phyloP scores from a whole-genome alignment of 257 asterid genomes.

The Fraxinus cuspidata region DNA sequence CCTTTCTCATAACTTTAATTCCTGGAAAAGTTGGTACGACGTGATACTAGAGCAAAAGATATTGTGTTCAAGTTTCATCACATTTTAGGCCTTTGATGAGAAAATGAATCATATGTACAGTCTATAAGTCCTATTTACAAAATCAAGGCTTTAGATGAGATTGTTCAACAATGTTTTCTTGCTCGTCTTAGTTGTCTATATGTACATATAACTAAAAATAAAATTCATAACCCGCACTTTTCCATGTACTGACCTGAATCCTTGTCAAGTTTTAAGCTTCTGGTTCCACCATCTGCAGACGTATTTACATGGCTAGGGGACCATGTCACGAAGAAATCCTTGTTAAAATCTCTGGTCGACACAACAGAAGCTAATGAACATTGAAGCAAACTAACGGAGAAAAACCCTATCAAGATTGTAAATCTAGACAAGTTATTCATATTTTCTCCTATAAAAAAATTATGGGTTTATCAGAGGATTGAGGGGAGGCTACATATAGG shows the following conservation, averaged over 20 bases:
- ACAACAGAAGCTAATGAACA: conserved; percentile 55
- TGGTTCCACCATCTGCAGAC: conserved; percentile 60
- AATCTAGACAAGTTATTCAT: conserved; percentile 29
- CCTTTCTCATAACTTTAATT: not conserved
- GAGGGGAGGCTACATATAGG: conserved; percentile 17
- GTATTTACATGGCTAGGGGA: conserved; percentile 74
- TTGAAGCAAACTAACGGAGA: conserved; percentile 19
- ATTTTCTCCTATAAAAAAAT: conserved; percentile 3
- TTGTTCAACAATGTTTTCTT: not conserved
- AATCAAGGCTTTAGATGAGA: not conserved
- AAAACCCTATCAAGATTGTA: conserved; percentile 19
- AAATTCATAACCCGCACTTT: not conserved
- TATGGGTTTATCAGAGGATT: not conserved
- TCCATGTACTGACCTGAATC: conserved; percentile 42
- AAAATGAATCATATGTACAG: not conserved
- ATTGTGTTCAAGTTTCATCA: not conserved
- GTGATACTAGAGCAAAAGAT: not conserved
- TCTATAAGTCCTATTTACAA: not conserved
- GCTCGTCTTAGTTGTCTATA: not conserved
- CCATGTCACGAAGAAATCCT: conserved; percentile 77
- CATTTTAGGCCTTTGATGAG: too few relatives aligned
- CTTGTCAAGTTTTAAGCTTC: conserved; percentile 61
- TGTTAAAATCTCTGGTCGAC: conserved; percentile 80
- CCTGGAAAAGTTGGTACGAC: not conserved
- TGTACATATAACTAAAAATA: not conserved